Percentiles rank a stretch among this genome's conserved stretches.
Evolutionary conservation across 228 moss, liverwort and hornwort genomes (phyloP).

Genomic region (Sphagnum magellanicum): DNA sequence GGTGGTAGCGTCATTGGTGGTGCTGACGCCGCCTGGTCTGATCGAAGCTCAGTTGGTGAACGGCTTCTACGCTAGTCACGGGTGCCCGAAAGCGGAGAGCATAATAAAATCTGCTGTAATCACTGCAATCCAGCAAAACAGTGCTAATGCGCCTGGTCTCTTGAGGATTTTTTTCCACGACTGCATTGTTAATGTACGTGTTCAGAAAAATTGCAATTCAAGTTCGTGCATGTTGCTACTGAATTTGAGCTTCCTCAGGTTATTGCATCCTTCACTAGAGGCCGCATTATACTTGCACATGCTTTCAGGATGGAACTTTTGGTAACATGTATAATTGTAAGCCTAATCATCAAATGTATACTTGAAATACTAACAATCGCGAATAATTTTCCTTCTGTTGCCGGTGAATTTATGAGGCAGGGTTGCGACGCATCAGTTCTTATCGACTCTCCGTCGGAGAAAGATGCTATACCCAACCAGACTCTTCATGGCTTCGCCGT

Average conservation of each 20-base stretch:
- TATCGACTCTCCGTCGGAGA: slow-evolving; percentile 21
- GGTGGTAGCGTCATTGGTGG: too few relatives aligned
- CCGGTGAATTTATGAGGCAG: neutral
- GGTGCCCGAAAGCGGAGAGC: slow-evolving; percentile 33
- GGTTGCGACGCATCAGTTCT: slow-evolving; percentile 31
- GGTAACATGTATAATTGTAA: too few relatives aligned
- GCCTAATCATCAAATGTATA: too few relatives aligned
- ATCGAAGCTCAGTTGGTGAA: slow-evolving; percentile 2
- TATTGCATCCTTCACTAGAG: too few relatives aligned
- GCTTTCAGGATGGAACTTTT: too few relatives aligned
- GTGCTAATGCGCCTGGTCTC: slow-evolving; percentile 27
- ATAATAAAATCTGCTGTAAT: slow-evolving; percentile 24
- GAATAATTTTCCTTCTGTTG: too few relatives aligned
- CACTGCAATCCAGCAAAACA: slow-evolving; percentile 17
- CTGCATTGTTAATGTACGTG: slow-evolving; percentile 39
- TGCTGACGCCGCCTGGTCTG: neutral
- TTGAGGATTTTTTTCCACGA: slow-evolving; percentile 57
- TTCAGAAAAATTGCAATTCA: too few relatives aligned
- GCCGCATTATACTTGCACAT: too few relatives aligned
- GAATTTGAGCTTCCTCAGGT: too few relatives aligned
- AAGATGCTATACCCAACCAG: slow-evolving; percentile 16
- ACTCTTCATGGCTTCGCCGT: slow-evolving; percentile 9
- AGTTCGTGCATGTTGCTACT: too few relatives aligned
- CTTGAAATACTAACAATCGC: too few relatives aligned
- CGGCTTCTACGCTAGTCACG: slow-evolving; percentile 21